These are phyloP conservation scores for Fonsecaea monophora DNA, from an alignment of 2,329 filamentous ascomycete species.

Conservation along the genomic window DNA sequence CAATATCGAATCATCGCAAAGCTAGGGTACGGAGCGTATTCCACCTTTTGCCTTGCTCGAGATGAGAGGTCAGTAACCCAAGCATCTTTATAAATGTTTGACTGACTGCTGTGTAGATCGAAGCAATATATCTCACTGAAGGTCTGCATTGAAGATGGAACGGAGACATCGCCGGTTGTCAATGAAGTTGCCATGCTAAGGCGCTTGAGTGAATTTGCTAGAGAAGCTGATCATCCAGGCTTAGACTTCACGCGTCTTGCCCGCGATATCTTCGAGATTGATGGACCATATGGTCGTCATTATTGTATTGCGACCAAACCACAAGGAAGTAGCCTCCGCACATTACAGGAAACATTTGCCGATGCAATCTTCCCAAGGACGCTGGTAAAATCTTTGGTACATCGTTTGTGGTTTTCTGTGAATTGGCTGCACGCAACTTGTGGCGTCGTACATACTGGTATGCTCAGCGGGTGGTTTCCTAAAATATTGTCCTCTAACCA, in stretches of 20 bases:
- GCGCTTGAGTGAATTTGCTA: conserved; percentile 32
- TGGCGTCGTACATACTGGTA: too few species aligned
- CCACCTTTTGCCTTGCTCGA: conserved; percentile 48
- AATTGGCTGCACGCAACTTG: too few species aligned
- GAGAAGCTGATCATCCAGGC: conserved; percentile 7
- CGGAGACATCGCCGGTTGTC: conserved; percentile 31
- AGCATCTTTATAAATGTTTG: conserved; percentile 10
- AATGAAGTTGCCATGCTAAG: conserved; percentile 41
- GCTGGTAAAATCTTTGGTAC: too few species aligned
- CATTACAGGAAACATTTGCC: too few species aligned
- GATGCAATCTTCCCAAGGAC: too few species aligned
- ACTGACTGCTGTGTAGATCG: conserved; percentile 19
- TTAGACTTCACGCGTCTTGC: neutral
- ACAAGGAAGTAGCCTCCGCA: too few species aligned
- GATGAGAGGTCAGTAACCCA: conserved; percentile 35
- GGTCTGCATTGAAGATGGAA: conserved; percentile 35
- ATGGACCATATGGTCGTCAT: too few species aligned
- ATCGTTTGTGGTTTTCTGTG: too few species aligned
- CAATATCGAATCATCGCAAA: conserved; percentile 47
- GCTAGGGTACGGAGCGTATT: conserved; percentile 46
- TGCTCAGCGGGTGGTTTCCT: too few species aligned
- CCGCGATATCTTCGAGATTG: neutral
- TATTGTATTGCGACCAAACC: too few species aligned
- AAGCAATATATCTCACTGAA: conserved; percentile 38
- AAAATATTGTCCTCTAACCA: too few species aligned